phyloP scores from a whole-genome alignment of 2,329 filamentous ascomycete genomes.

The Neopestalotiopsis clavispora region DNA sequence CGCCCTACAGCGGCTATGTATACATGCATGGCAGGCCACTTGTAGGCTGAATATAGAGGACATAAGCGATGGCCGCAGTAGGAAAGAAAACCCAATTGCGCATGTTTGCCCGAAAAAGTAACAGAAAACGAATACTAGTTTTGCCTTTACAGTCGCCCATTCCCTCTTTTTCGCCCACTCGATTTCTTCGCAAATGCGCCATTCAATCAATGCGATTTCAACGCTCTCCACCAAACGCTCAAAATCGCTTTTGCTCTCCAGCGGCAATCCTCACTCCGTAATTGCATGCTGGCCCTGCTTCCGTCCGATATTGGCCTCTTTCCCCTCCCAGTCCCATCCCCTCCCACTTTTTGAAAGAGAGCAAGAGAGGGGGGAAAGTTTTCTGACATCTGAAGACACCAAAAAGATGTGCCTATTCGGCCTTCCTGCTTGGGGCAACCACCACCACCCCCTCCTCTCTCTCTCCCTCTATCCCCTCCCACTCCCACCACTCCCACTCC shows the following conservation, averaged over 20 bases:
- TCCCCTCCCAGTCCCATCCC: no score
- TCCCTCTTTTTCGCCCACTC: no score
- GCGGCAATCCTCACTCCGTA: not conserved
- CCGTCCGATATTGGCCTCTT: not conserved
- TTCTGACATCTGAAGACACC: not conserved
- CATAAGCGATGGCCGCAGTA: no score
- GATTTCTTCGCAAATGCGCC: no score
- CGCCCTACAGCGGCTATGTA: not conserved
- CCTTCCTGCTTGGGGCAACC: slow-evolving; percentile 11
- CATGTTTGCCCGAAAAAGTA: not conserved
- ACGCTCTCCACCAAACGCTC: no score
- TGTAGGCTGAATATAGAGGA: no score
- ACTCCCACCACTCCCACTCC: no score
- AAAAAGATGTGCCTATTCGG: not conserved
- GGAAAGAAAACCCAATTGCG: not conserved
- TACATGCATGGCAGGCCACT: not conserved
- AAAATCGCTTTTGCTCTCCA: no score
- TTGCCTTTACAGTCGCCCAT: no score
- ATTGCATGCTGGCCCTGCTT: not conserved
- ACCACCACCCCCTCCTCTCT: not conserved
- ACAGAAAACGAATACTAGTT: no score
- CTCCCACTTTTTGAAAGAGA: not conserved
- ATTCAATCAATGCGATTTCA: no score
- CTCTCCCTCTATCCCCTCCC: not conserved
- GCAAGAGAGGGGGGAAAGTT: not conserved